Base-by-base conservation (phyloP, 805 yeast species). In the Sugiyamaella floridensis region DNA sequence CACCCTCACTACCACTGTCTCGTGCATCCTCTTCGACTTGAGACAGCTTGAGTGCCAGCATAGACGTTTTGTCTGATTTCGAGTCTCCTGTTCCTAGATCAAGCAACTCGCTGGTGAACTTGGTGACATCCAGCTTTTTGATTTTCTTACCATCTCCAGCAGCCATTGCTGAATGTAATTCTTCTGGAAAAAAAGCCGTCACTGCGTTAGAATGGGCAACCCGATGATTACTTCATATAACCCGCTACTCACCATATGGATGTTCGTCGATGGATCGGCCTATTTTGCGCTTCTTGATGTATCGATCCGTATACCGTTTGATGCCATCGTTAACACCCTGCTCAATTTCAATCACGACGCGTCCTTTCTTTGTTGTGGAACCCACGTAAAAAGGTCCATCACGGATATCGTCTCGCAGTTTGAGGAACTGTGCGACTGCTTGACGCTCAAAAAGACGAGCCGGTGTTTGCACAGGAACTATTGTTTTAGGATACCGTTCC, bases 271-370 rank as follows among this genome's bases (percentile, higher is more conserved):
- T 78, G 1, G 90, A 82, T 49, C 83, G 76, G 1, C 89, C 88
- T 14, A 83, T 77, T 61, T 78, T 81, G 52, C 86, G 77, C 60
- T 80, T 81, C 65, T 84, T 84, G 58, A 83, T 72, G 68, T 86
- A 90, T 65, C 75, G 76, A 67, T 90, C 97, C 2, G 95, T 81
- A 64, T 88, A 88, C 61, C 97, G 76, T 63, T 83, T 80, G 43
- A 90, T 77, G 1, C 92, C 89, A 64, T 87, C 96, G 51, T 75
- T 49, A 2, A 52, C 34, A 28, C 50, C 43, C n/a, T 49, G 49
- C 16, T 58, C 64, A 3, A 55, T 43, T 43, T 60, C 63, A 10
- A 60, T 54, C 12, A 54, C 51, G 22, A 59, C 56, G 19, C 51
- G 32, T 20, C 58, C 61, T 44, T 55, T 57, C 16, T 49, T 40